Conservation (phyloP, 2,329 filamentous ascomycete genomes). For the Akanthomyces lecanii region DNA sequence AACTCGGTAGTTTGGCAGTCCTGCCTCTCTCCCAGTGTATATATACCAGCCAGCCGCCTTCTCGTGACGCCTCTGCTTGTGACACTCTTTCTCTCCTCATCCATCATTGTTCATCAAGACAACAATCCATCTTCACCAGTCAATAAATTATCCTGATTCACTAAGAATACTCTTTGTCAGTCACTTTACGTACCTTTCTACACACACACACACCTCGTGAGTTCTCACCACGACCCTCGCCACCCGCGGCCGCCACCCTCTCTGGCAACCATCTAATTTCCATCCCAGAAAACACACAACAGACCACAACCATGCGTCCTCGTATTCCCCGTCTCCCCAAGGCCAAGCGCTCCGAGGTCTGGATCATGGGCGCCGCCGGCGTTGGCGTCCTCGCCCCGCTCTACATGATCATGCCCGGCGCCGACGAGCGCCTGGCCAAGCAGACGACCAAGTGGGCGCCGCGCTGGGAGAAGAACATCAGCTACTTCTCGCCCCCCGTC, state of each 20-base stretch:
- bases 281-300: constrained; percentile 16
- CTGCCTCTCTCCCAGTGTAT: background rate
- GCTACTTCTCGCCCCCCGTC: constrained; percentile 46
- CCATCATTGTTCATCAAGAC: background rate
- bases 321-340: constrained; percentile 45
- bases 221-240: background rate
- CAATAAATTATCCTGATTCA: background rate
- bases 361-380: constrained; percentile 52
- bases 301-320: constrained; percentile 42
- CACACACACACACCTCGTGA: constrained; percentile 1
- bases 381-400: constrained; percentile 52
- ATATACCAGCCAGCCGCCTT: background rate
- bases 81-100: background rate
- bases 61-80: background rate
- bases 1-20: background rate
- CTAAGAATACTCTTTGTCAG: background rate
- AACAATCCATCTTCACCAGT: background rate
- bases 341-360: constrained; percentile 44
- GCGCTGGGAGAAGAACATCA: constrained; percentile 56
- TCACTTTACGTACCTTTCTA: background rate
- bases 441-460: constrained; percentile 57
- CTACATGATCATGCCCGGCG: constrained; percentile 54
- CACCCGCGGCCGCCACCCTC: background rate
- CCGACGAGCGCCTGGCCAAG: constrained; percentile 48
- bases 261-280: background rate